These are phyloP conservation scores for Trypanosoma rangeli DNA, from an alignment of 208 protist species.

Conservation along the genomic window DNA sequence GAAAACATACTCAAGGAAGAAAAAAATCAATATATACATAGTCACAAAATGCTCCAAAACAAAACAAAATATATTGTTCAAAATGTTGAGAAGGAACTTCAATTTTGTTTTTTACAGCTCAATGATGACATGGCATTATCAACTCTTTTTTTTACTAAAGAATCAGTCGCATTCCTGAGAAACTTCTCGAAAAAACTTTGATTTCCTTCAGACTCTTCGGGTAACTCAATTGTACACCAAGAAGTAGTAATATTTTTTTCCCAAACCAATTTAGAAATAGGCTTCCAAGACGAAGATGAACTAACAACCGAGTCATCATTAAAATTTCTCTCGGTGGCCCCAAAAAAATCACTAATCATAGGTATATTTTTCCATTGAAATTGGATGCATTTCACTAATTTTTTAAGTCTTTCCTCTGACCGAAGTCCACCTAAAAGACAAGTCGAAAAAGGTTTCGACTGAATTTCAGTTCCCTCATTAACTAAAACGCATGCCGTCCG, in stretches of 20 bases:
- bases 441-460: constrained; percentile 11
- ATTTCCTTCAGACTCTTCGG: constrained; percentile 7
- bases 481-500: background rate
- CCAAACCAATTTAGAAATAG: background rate
- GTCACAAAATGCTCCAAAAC: background rate
- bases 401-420: constrained; percentile 12
- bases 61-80: background rate
- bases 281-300: background rate
- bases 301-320: background rate
- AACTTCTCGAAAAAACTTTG: constrained; percentile 12
- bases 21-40: background rate
- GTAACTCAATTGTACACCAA: constrained; percentile 25
- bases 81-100: constrained; percentile 1
- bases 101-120: background rate
- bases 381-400: constrained; percentile 9
- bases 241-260: background rate
- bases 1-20: background rate
- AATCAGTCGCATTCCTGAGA: constrained; percentile 18
- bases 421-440: constrained; percentile 11
- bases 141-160: constrained; percentile 8
- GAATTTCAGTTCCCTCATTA: background rate
- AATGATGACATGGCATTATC: constrained; percentile 9
- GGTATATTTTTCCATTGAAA: constrained; percentile 11
- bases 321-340: background rate
- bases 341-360: background rate